Conservation (phyloP, 805 yeast genomes). For the Jamesozyma jinghongensis region DNA sequence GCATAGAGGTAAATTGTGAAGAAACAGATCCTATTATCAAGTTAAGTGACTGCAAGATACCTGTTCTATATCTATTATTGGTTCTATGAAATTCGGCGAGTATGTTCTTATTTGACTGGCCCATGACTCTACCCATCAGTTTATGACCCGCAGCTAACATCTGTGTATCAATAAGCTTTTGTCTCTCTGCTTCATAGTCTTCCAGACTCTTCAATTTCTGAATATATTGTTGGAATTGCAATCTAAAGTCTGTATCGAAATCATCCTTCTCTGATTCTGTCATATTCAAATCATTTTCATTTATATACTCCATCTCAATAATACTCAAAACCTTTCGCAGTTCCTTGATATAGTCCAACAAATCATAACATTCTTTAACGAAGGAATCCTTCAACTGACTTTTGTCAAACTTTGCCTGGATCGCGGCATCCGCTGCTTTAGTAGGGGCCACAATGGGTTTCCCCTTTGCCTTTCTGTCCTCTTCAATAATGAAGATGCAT, state of each 20-base stretch:
- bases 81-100: constrained; percentile 27
- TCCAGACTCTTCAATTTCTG: constrained; percentile 43
- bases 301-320: constrained; percentile 24
- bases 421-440: background rate
- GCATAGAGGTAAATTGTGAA: constrained; percentile 39
- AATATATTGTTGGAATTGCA: constrained; percentile 43
- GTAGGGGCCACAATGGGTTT: background rate
- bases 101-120: constrained; percentile 24
- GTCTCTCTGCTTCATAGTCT: constrained; percentile 43
- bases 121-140: constrained; percentile 24
- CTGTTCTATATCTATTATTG: constrained; percentile 38
- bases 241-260: constrained; percentile 46
- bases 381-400: constrained; percentile 21
- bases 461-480: background rate
- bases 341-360: constrained; percentile 25
- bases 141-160: constrained; percentile 14
- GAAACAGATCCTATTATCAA: constrained; percentile 37
- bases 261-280: constrained; percentile 43
- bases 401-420: background rate
- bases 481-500: constrained; percentile 19
- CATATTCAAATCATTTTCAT: constrained; percentile 22
- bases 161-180: constrained; percentile 18
- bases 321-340: constrained; percentile 21
- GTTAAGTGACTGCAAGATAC: constrained; percentile 41
- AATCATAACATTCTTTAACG: constrained; percentile 22